Percentiles rank a stretch among this genome's conserved stretches.
These are phyloP conservation scores for Penicillium bovifimosum DNA, from an alignment of 495 filamentous ascomycete genomes.

Conservation along the genomic window DNA sequence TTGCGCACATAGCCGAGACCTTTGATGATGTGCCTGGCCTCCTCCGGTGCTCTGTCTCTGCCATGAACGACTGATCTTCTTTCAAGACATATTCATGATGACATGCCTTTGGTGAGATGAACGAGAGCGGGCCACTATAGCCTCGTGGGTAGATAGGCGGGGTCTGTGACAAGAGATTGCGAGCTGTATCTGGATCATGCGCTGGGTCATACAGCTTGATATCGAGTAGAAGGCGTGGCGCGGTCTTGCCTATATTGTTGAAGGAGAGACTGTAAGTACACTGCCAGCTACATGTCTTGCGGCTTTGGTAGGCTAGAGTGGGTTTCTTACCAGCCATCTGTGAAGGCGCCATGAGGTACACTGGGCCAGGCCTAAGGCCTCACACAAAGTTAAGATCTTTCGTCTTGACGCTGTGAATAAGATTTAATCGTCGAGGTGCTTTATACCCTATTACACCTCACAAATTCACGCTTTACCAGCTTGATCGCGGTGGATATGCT, in stretches of 20 bases:
- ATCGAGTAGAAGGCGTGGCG: constrained; percentile 56
- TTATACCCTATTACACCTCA: neutral
- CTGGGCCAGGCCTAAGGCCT: constrained; percentile 15
- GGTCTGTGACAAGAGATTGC: constrained; percentile 50
- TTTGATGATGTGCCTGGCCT: constrained; percentile 40
- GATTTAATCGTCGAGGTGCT: neutral
- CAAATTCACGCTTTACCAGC: neutral
- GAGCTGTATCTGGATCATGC: constrained; percentile 38
- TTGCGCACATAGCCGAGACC: constrained; percentile 50
- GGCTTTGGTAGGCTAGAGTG: neutral
- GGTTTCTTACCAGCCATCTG: constrained; percentile 32
- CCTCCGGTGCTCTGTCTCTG: constrained; percentile 31
- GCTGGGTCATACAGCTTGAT: constrained; percentile 52
- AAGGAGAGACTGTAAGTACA: neutral
- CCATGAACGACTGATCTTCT: constrained; percentile 44
- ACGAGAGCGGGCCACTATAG: constrained; percentile 25
- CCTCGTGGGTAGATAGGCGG: constrained; percentile 39
- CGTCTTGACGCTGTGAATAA: neutral
- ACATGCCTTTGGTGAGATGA: constrained; percentile 44
- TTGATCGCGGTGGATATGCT: neutral
- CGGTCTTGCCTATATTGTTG: constrained; percentile 50
- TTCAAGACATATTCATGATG: constrained; percentile 53
- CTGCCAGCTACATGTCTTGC: constrained; percentile 1
- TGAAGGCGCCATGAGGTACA: constrained; percentile 28
- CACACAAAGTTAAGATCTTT: neutral